phyloP scores from a whole-genome alignment of 2,329 filamentous ascomycete species.

The Hymenoscyphus albidus region DNA sequence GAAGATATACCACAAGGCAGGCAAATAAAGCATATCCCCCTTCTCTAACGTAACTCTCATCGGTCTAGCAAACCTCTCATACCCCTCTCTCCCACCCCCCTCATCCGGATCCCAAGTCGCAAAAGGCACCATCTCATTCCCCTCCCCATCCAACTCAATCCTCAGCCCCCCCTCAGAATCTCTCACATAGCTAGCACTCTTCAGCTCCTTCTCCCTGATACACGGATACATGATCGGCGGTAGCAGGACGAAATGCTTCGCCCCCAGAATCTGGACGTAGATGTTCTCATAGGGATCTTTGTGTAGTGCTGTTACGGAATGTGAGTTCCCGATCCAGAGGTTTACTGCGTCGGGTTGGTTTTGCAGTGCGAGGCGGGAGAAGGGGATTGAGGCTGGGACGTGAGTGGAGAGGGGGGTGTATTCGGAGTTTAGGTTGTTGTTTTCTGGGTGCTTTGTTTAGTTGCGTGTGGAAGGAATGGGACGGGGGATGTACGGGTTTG shows the following conservation, averaged over 20 bases:
- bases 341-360: conserved; percentile 71
- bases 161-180: conserved; percentile 3
- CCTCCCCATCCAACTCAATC: conserved; percentile 11
- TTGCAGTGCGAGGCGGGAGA: conserved; percentile 67
- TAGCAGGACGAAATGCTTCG: conserved; percentile 71
- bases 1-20: conserved; percentile 67
- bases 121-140: conserved; percentile 55
- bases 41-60: conserved; percentile 64
- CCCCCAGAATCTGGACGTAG: conserved; percentile 70
- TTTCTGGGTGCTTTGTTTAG: conserved; percentile 46
- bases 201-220: conserved; percentile 59
- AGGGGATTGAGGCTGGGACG: conserved; percentile 62
- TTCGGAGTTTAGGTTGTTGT: conserved; percentile 75
- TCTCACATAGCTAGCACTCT: conserved; percentile 53
- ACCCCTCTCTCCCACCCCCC: conserved; percentile 45
- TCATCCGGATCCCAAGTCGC: conserved; percentile 66
- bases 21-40: conserved; percentile 79
- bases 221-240: conserved; percentile 68
- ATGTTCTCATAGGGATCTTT: conserved; percentile 85
- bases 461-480: background rate
- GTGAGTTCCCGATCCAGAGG: conserved; percentile 75
- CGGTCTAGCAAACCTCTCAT: conserved; percentile 57
- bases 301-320: conserved; percentile 68
- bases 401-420: conserved; percentile 61
- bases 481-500: conserved; percentile 59